These are phyloP conservation scores for Lachnellula suecica DNA, from an alignment of 2,329 filamentous ascomycete species.

Conservation along the genomic window DNA sequence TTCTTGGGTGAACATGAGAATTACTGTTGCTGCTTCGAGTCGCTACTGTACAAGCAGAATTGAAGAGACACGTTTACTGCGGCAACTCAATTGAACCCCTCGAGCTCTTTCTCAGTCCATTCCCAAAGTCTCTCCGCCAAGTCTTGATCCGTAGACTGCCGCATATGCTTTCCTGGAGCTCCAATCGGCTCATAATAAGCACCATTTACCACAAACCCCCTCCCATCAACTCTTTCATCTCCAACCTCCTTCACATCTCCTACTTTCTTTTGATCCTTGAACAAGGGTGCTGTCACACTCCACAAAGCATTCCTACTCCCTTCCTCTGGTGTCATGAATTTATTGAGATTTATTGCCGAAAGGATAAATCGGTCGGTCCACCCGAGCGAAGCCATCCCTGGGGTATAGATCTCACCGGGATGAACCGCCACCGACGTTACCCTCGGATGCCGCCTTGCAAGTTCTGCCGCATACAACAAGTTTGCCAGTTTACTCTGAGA, in stretches of 20 bases:
- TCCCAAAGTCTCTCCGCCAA: conserved; percentile 36
- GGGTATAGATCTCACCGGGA: conserved; percentile 36
- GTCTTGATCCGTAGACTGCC: conserved; percentile 24
- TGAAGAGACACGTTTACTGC: too few relatives aligned
- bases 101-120: conserved; percentile 36
- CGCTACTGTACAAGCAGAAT: too few relatives aligned
- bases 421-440: conserved; percentile 39
- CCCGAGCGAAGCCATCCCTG: conserved; percentile 3
- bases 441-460: conserved; percentile 38
- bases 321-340: conserved; percentile 1
- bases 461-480: conserved; percentile 40
- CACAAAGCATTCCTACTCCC: conserved; percentile 44
- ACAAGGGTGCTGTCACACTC: conserved; percentile 27
- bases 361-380: not conserved
- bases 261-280: too few relatives aligned
- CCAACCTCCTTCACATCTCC: conserved; percentile 11
- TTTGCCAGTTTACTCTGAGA: conserved; percentile 50
- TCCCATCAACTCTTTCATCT: not conserved
- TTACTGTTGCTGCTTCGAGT: too few relatives aligned
- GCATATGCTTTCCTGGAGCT: conserved; percentile 26
- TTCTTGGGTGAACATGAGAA: too few relatives aligned
- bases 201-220: conserved; percentile 31
- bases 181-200: conserved; percentile 40
- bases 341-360: not conserved
- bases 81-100: not conserved